A percentile compares a stretch with the other conserved stretches of the same genome.
Evolutionary conservation across 2,329 filamentous ascomycete species (phyloP).

Genomic region (Neofusicoccum cordaticola): DNA sequence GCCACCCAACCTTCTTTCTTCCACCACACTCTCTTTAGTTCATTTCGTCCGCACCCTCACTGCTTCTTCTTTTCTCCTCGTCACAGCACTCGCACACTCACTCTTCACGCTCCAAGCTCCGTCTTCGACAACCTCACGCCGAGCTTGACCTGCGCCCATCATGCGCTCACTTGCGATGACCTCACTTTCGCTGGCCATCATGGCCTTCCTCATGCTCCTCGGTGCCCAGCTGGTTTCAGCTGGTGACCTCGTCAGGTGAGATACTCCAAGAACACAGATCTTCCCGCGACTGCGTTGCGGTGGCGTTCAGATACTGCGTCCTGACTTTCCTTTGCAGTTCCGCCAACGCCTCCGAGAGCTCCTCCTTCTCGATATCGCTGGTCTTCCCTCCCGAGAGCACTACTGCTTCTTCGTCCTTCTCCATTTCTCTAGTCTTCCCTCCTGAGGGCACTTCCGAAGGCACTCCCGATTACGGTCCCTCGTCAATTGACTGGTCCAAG

Average conservation of each 20-base stretch:
- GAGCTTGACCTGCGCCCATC: neutral
- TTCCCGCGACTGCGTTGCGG: no score
- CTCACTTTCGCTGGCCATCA: neutral
- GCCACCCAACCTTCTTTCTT: neutral
- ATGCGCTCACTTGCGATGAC: neutral
- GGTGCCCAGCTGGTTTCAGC: neutral
- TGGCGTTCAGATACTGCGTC: neutral
- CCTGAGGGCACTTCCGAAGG: neutral
- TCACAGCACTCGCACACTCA: neutral
- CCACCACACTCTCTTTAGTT: neutral
- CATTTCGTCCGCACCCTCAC: neutral
- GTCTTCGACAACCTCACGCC: neutral
- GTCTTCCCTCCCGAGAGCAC: no score
- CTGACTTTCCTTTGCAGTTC: neutral
- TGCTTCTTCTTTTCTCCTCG: neutral
- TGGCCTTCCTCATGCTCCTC: slow-evolving; percentile 1
- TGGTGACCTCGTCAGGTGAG: neutral
- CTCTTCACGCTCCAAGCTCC: neutral
- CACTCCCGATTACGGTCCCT: no score
- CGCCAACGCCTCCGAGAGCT: neutral
- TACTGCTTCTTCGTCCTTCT: no score
- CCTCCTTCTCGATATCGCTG: no score
- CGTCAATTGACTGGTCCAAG: no score
- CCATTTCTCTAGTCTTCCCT: neutral
- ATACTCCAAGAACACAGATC: neutral